phyloP scores from a whole-genome alignment of 75 land plant species.

The Cupressus sempervirens region DNA sequence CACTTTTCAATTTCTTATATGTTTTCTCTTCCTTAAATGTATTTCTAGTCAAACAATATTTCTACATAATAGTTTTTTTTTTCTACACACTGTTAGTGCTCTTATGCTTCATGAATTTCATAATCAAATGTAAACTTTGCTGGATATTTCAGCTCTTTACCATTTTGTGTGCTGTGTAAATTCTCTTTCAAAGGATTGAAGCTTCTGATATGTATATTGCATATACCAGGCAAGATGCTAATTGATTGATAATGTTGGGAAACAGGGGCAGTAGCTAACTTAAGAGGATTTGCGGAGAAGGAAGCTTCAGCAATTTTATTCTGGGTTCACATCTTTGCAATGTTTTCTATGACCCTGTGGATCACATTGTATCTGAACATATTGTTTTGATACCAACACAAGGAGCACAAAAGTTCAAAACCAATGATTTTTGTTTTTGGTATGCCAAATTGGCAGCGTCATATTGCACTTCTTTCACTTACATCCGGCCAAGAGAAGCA shows the following conservation, averaged over 20 bases:
- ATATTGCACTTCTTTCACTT: neutral
- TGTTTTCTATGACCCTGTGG: constrained; percentile 88
- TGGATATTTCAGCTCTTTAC: neutral
- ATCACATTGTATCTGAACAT: constrained; percentile 61
- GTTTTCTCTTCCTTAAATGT: neutral
- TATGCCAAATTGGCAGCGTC: neutral
- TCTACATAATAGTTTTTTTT: neutral
- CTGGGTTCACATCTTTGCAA: constrained; percentile 87
- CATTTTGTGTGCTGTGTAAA: neutral
- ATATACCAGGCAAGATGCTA: neutral
- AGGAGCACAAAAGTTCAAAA: neutral
- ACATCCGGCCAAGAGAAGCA: neutral
- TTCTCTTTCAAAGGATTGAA: neutral
- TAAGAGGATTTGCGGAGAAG: constrained; percentile 72
- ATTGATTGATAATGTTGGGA: neutral
- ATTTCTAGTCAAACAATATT: neutral
- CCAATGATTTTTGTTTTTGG: neutral
- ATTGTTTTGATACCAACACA: constrained; percentile 33
- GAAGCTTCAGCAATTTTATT: constrained; percentile 87
- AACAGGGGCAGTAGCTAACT: constrained; percentile 77
- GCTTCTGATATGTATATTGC: neutral
- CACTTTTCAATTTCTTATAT: no score
- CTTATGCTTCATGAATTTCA: neutral
- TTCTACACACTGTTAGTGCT: neutral
- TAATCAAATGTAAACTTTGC: neutral